Base-by-base conservation (phyloP, 306 rosid genomes). In the Potentilla sterilis region DNA sequence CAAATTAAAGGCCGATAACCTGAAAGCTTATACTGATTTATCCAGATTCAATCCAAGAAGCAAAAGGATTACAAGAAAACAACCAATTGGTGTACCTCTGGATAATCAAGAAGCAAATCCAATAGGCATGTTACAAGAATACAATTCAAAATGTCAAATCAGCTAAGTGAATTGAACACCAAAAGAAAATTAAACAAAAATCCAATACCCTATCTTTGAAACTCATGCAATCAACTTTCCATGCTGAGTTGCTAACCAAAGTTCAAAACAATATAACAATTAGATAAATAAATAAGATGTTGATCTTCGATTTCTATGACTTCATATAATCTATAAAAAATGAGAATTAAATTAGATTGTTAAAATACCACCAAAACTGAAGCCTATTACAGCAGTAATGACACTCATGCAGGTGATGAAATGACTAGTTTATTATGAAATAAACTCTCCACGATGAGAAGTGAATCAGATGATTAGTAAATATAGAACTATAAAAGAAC, bases 361-460 rank as follows among this genome's bases (percentile, higher is more conserved):
- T 49, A 73, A 28, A 43, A 44, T 32, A 59, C 43, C 16, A 74
- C 44, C 58, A 59, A 18, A 74, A 58, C n/a, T 28, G 32, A 59
- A 43, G 59, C 77, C 22, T 57, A 43, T 73, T 43, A 44, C 69
- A 59, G 57, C 69, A 28, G 77, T 59, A 42, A 73, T 42, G 44
- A 35, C 63, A 73, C 28, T 28, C 32, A 59, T 5, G 34, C 54
- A 52, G 12, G 55, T 3, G 0, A 40, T 38, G 64, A 64, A 28
- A 38, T 9, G 15, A 74, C 9, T 34, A 61, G 5, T 40, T 67
- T 28, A 35, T 9, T n/a, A 70, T 21, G 35, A 48, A 43, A n/a
- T 15, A 16, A 42, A 15, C 52, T n/a, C 22, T 37, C 42, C 79
- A 76, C 42, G 19, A 22, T 67, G 9, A 48, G 19, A 76, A 49